Percentiles rank a stretch among this genome's conserved stretches.
phyloP scores from a whole-genome alignment of 2,329 filamentous ascomycete genomes.

The Pestalotiopsis sp. region DNA sequence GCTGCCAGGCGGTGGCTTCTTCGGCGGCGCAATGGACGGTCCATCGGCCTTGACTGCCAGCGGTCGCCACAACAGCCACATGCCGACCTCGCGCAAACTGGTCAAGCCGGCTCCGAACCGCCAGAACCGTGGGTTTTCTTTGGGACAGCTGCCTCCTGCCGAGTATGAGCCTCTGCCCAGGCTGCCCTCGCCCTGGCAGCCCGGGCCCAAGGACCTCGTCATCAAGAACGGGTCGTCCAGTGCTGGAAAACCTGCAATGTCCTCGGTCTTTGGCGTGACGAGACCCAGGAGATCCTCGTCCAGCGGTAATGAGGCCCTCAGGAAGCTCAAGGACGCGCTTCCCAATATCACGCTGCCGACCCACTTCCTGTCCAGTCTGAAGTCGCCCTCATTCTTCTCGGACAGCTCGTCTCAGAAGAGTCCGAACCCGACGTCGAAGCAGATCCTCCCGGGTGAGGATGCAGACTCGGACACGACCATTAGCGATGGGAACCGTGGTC shows the following conservation, averaged over 20 bases:
- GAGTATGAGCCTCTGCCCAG: constrained; percentile 17
- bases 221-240: constrained; percentile 29
- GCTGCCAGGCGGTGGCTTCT: constrained; percentile 36
- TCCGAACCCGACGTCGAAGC: constrained; percentile 21
- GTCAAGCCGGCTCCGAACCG: constrained; percentile 16
- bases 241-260: constrained; percentile 37
- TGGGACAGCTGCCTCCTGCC: constrained; percentile 25
- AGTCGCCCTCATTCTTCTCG: constrained; percentile 41
- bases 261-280: constrained; percentile 47
- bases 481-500: background rate
- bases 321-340: constrained; percentile 56
- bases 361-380: constrained; percentile 37
- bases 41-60: constrained; percentile 23
- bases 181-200: constrained; percentile 40
- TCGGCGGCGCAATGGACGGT: constrained; percentile 33
- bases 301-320: constrained; percentile 58
- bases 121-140: constrained; percentile 27
- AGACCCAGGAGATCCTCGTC: constrained; percentile 55
- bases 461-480: constrained; percentile 19
- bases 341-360: constrained; percentile 54
- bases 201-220: constrained; percentile 40
- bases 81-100: constrained; percentile 8
- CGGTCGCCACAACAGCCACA: background rate
- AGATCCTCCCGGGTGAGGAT: constrained; percentile 17
- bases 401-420: constrained; percentile 30